Conservation (phyloP, 2,329 filamentous ascomycete species). For the Fusarium anguioides region DNA sequence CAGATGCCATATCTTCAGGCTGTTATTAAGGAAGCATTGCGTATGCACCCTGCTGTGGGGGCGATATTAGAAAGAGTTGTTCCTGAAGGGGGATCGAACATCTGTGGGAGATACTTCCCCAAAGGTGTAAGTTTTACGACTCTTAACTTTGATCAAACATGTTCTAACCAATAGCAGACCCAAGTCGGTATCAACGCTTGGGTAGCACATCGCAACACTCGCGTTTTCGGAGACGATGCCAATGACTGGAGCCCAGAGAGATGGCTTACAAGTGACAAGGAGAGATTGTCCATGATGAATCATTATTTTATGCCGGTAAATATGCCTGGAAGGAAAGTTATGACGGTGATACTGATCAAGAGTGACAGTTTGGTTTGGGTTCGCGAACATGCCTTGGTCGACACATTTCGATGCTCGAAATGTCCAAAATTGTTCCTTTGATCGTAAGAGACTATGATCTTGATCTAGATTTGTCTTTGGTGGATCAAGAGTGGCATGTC, state of each 20-base stretch:
- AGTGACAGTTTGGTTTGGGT: conserved; percentile 24
- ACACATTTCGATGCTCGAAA: conserved; percentile 22
- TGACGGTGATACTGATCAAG: background rate
- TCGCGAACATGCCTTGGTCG: conserved; percentile 24
- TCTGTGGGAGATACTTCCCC: conserved; percentile 22
- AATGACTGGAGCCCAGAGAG: conserved; percentile 21
- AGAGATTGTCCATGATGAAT: conserved; percentile 19
- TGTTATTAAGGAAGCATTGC: conserved; percentile 30
- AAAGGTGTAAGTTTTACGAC: conserved; percentile 13
- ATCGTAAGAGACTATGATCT: conserved; percentile 26
- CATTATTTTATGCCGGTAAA: conserved; percentile 33
- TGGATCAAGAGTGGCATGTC: background rate
- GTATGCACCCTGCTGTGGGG: conserved; percentile 28
- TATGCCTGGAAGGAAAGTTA: no score
- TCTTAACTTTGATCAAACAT: background rate
- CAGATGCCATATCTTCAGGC: conserved; percentile 34
- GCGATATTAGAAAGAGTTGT: conserved; percentile 18
- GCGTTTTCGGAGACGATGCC: conserved; percentile 25
- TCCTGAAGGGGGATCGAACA: conserved; percentile 12
- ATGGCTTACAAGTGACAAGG: conserved; percentile 16
- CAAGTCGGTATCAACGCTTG: conserved; percentile 31
- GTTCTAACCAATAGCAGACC: conserved; percentile 3
- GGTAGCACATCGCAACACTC: conserved; percentile 27
- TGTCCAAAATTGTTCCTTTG: conserved; percentile 22
- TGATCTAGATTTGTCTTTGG: background rate